A percentile compares a stretch with the other conserved stretches of the same genome.
These are phyloP conservation scores for Candida ipomoeae DNA, from an alignment of 805 yeast species.

Conservation along the genomic window DNA sequence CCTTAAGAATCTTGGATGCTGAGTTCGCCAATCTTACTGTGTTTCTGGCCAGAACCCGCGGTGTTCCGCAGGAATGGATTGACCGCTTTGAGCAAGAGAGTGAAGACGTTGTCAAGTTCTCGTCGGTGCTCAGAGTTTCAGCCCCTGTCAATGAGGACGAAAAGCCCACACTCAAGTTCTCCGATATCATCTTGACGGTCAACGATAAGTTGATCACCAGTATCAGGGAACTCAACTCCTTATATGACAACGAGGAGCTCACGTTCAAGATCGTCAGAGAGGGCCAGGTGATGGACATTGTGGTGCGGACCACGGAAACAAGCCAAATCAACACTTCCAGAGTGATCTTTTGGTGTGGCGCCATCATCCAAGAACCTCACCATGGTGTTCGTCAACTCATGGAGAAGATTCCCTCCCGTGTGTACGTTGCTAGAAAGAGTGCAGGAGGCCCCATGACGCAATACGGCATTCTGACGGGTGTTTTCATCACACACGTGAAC, in stretches of 20 bases:
- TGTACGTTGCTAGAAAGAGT: constrained; percentile 72
- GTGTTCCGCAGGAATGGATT: constrained; percentile 87
- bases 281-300: constrained; percentile 56
- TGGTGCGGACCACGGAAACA: constrained; percentile 63
- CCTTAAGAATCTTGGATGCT: constrained; percentile 67
- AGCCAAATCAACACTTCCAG: constrained; percentile 57
- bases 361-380: constrained; percentile 82
- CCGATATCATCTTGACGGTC: constrained; percentile 74
- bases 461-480: constrained; percentile 72
- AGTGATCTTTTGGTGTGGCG: constrained; percentile 79
- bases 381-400: constrained; percentile 86
- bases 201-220: constrained; percentile 62
- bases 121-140: constrained; percentile 66
- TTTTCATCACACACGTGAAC: constrained; percentile 86
- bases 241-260: constrained; percentile 40
- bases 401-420: constrained; percentile 71
- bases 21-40: constrained; percentile 69
- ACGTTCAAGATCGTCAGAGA: constrained; percentile 68
- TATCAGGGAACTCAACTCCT: constrained; percentile 60
- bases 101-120: constrained; percentile 65
- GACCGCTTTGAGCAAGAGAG: constrained; percentile 57
- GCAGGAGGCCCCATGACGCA: constrained; percentile 85
- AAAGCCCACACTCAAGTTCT: constrained; percentile 45
- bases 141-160: constrained; percentile 34
- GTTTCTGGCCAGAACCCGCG: constrained; percentile 74